A percentile compares a stretch with the other conserved stretches of the same genome.
phyloP scores from a whole-genome alignment of 305 asterid genomes.

The Andrographis paniculata region DNA sequence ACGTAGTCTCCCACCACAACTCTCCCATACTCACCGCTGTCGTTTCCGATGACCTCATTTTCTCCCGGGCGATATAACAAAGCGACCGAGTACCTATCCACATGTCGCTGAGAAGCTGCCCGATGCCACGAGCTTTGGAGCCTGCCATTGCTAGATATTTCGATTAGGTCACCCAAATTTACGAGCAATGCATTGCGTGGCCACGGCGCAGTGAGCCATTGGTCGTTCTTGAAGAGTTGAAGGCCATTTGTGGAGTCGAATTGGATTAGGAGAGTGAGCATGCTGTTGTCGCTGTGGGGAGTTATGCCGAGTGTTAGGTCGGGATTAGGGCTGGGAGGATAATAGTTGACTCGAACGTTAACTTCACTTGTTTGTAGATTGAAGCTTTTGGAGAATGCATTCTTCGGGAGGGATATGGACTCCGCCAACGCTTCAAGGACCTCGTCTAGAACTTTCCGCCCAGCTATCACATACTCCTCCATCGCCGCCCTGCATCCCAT shows the following conservation, averaged over 20 bases:
- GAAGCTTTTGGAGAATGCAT: conserved; percentile 16
- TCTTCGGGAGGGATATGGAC: conserved; percentile 14
- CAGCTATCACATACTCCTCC: conserved; percentile 25
- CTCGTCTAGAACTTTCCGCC: conserved; percentile 19
- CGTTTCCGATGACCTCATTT: conserved; percentile 16
- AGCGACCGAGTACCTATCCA: conserved; percentile 26
- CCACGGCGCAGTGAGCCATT: conserved; percentile 31
- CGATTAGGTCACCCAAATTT: conserved; percentile 27
- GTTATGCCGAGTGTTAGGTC: conserved; percentile 23
- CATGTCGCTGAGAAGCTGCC: conserved; percentile 20
- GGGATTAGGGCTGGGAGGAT: conserved; percentile 32
- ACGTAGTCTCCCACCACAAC: conserved; percentile 30
- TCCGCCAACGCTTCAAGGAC: conserved; percentile 23
- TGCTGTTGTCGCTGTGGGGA: conserved; percentile 25
- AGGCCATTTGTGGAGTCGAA: conserved; percentile 31
- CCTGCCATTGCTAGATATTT: conserved; percentile 33
- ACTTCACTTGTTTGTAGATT: conserved; percentile 25
- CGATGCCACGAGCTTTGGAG: conserved; percentile 36
- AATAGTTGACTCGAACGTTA: conserved; percentile 29
- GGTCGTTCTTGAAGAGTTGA: conserved; percentile 20
- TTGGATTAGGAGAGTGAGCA: conserved; percentile 26
- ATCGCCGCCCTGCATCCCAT: conserved; percentile 17
- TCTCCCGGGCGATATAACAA: conserved; percentile 31
- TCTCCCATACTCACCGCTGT: conserved; percentile 19
- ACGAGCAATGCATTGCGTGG: conserved; percentile 25